Evolutionary conservation across 1,284 basidiomycete genomes (phyloP).

Genomic region (Ceratobasidium sp.): DNA sequence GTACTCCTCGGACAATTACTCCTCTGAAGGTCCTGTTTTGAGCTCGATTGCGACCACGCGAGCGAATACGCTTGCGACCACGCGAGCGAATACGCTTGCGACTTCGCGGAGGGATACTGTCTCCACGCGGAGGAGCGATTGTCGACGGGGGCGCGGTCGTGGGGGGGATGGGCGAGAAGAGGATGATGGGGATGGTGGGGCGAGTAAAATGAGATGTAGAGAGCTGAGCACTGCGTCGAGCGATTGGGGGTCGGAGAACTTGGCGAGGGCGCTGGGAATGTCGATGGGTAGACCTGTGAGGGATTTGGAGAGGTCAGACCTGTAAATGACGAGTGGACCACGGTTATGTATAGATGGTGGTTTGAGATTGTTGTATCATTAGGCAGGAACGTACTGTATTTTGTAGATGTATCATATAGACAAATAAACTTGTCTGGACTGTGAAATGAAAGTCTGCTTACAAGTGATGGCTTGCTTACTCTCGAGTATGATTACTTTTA

Average conservation of each 20-base stretch:
- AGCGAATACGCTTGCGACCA: conserved; percentile 2
- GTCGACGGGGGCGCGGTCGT: not conserved
- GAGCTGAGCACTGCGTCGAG: conserved; percentile 19
- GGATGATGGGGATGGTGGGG: not conserved
- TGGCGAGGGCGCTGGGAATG: conserved; percentile 18
- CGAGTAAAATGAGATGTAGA: conserved; percentile 5
- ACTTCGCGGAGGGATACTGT: conserved; percentile 31
- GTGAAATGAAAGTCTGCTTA: no score
- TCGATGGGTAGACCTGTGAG: not conserved
- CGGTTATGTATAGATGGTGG: not conserved
- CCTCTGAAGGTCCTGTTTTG: conserved; percentile 2
- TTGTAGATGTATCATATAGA: no score
- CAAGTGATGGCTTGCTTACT: no score
- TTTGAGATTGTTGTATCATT: no score
- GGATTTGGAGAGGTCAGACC: not conserved
- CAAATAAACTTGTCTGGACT: no score
- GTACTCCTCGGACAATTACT: conserved; percentile 7
- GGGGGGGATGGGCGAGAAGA: not conserved
- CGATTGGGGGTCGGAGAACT: conserved; percentile 23
- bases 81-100: conserved; percentile 18
- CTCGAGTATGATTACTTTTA: no score
- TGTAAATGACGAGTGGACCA: not conserved
- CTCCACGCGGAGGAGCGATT: conserved; percentile 20
- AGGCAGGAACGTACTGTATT: no score
- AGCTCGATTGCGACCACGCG: conserved; percentile 2